A percentile compares a stretch with the other conserved stretches of the same genome.
Evolutionary conservation across 2,329 filamentous ascomycete genomes (phyloP).

Genomic region (Colletotrichum theobromicola): DNA sequence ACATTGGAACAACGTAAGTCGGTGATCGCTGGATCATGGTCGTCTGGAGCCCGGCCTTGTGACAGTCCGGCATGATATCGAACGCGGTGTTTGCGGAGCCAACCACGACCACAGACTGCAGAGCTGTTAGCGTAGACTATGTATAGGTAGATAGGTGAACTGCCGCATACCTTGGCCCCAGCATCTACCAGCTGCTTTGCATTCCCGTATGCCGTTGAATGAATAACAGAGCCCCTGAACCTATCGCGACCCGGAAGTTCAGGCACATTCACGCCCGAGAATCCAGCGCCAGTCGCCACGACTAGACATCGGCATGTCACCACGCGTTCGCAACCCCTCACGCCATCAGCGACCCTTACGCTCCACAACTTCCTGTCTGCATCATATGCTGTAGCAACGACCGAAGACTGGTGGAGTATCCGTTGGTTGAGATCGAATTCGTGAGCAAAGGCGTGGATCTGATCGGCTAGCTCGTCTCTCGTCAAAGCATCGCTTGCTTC

Average conservation of each 20-base stretch:
- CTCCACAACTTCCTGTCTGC: slow-evolving; percentile 28
- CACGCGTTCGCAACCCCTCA: neutral
- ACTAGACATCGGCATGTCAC: slow-evolving; percentile 28
- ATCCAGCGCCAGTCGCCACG: slow-evolving; percentile 29
- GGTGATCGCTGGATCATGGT: slow-evolving; percentile 40
- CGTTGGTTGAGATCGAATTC: slow-evolving; percentile 33
- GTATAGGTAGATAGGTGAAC: neutral
- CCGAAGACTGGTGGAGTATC: slow-evolving; percentile 30
- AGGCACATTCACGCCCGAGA: slow-evolving; percentile 27
- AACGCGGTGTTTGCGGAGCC: slow-evolving; percentile 49
- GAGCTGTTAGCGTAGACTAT: neutral
- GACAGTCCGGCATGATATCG: slow-evolving; percentile 40
- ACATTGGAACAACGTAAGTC: slow-evolving; percentile 37
- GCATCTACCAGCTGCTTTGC: slow-evolving; percentile 19
- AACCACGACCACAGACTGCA: slow-evolving; percentile 34
- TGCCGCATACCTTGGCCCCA: slow-evolving; percentile 24
- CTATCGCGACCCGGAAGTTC: slow-evolving; percentile 20
- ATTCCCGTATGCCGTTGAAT: slow-evolving; percentile 29
- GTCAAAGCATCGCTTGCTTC: slow-evolving; percentile 24
- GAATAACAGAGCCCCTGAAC: slow-evolving; percentile 29
- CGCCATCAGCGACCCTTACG: slow-evolving; percentile 17
- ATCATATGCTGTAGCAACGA: slow-evolving; percentile 30
- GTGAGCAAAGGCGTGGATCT: slow-evolving; percentile 29
- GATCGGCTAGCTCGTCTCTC: slow-evolving; percentile 27
- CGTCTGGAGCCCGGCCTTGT: slow-evolving; percentile 30